Evolutionary conservation across 495 filamentous ascomycete species (phyloP).

Genomic region (Penicillium manginii): DNA sequence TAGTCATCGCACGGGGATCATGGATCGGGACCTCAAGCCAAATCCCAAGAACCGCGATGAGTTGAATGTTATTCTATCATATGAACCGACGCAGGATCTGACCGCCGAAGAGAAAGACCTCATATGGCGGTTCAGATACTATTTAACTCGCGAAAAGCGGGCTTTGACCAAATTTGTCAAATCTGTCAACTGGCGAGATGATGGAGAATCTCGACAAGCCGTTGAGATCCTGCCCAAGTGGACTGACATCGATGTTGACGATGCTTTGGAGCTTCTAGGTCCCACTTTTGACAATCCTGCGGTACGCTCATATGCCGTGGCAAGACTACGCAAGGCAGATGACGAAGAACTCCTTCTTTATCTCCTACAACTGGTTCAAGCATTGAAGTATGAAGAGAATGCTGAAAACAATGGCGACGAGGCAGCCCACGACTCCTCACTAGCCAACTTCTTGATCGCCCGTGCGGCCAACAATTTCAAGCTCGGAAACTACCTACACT

Average conservation of each 20-base stretch:
- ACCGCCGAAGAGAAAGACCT: constrained; percentile 91
- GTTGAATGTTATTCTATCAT: constrained; percentile 86
- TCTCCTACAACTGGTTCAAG: constrained; percentile 92
- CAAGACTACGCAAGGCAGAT: constrained; percentile 86
- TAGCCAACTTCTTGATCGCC: constrained; percentile 87
- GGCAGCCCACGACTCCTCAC: constrained; percentile 77
- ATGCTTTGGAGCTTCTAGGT: constrained; percentile 91
- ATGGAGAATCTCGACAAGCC: constrained; percentile 83
- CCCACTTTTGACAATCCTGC: constrained; percentile 87
- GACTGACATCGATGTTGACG: constrained; percentile 97
- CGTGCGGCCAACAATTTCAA: constrained; percentile 84
- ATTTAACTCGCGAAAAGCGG: constrained; percentile 88
- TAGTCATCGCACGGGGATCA: constrained; percentile 87
- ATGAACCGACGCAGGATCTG: constrained; percentile 88
- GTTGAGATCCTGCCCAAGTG: constrained; percentile 89
- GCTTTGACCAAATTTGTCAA: constrained; percentile 98
- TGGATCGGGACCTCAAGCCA: constrained; percentile 92
- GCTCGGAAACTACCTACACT: constrained; percentile 93
- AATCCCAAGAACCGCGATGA: constrained; percentile 97
- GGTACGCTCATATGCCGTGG: constrained; percentile 91
- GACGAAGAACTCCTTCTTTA: constrained; percentile 94
- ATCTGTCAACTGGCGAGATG: constrained; percentile 90
- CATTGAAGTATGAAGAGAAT: constrained; percentile 91
- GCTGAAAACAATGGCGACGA: constrained; percentile 59
- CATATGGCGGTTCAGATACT: constrained; percentile 95